Conservation (phyloP, 352 stramenopile genomes). For the Pythium phragmitis region DNA sequence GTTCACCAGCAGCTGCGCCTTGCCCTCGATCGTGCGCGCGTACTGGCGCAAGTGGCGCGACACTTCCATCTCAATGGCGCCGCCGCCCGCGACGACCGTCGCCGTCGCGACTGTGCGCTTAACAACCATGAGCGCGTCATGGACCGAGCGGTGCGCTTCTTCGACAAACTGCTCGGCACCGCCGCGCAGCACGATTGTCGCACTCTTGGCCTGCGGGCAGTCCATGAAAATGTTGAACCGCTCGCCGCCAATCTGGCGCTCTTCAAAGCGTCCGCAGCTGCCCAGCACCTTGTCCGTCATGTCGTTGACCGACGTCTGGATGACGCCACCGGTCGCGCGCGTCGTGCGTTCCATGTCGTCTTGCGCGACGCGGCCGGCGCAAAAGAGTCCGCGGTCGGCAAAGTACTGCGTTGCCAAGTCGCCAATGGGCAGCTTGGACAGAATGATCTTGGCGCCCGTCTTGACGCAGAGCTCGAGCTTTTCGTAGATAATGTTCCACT, state of each 20-base stretch:
- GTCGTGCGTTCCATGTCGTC: constrained; percentile 97
- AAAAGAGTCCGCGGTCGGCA: constrained; percentile 97
- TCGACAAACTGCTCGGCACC: constrained; percentile 98
- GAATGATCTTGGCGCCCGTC: constrained; percentile 96
- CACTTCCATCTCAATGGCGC: constrained; percentile 93
- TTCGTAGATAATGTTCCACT: constrained; percentile 99
- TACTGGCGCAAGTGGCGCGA: constrained; percentile 90
- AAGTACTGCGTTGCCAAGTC: constrained; percentile 99
- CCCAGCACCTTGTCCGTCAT: constrained; percentile 91
- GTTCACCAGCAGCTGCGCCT: constrained; percentile 96
- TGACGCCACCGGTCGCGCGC: constrained; percentile 93
- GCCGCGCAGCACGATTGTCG: constrained; percentile 97
- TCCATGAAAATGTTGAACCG: constrained; percentile 99
- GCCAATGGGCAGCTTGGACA: constrained; percentile 95
- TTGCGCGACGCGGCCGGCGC: constrained; percentile 94
- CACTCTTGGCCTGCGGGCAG: constrained; percentile 93
- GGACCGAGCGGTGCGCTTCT: constrained; percentile 96
- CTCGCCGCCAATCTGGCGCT: constrained; percentile 96
- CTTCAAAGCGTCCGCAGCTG: constrained; percentile 96
- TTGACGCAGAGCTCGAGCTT: constrained; percentile 93
- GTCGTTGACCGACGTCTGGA: constrained; percentile 94
- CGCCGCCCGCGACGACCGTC: constrained; percentile 90
- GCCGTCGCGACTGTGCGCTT: constrained; percentile 94
- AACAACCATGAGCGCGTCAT: constrained; percentile 99
- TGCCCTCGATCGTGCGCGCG: constrained; percentile 96